phyloP scores from a whole-genome alignment of 2,329 filamentous ascomycete genomes.

The Ilyonectria mors-panacis region DNA sequence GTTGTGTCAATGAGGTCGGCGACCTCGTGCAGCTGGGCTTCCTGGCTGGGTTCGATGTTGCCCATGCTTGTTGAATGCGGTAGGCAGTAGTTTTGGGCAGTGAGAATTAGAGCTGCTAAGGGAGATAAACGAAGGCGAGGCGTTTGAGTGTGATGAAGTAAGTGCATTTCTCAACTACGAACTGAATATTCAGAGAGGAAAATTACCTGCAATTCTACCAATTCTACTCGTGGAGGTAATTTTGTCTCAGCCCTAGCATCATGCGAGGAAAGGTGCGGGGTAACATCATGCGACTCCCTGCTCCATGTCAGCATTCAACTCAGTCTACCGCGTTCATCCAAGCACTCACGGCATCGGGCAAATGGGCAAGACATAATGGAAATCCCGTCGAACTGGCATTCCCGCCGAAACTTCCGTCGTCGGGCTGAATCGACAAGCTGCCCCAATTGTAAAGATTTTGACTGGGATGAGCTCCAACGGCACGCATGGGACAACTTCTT shows the following conservation, averaged over 20 bases:
- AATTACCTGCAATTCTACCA: no score
- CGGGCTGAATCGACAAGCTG: not conserved
- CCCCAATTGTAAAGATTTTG: constrained; percentile 18
- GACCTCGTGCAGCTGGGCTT: constrained; percentile 10
- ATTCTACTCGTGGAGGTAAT: no score
- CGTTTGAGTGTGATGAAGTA: no score
- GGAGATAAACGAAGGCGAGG: no score
- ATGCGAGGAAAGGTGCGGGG: no score
- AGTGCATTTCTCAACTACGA: no score
- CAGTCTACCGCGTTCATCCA: not conserved
- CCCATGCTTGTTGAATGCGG: not conserved
- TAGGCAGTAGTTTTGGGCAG: no score
- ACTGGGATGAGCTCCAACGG: constrained; percentile 17
- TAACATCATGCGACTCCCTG: no score
- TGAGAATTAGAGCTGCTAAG: no score
- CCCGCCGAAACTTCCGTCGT: not conserved
- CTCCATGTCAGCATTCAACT: not conserved
- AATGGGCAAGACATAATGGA: not conserved
- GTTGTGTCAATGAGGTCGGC: constrained; percentile 6
- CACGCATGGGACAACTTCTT: constrained; percentile 9
- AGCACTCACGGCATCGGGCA: not conserved
- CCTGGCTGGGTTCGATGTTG: not conserved
- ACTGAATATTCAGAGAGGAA: no score
- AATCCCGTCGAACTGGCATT: not conserved
- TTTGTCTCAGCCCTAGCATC: no score